Conservation (phyloP, 1,284 basidiomycete genomes). For the Flammula alnicola region DNA sequence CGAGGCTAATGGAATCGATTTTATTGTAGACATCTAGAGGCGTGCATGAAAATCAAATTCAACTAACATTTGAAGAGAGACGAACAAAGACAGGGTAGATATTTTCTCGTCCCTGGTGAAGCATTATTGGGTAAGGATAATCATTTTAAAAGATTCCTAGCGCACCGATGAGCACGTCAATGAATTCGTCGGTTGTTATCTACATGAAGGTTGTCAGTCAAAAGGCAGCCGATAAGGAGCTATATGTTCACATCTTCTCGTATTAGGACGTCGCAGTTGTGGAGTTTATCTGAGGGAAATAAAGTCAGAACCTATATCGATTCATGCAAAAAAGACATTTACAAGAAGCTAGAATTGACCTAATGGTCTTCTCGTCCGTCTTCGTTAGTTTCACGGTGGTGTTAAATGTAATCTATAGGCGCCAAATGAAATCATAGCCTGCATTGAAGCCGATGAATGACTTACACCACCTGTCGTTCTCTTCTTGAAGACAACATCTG, state of each 20-base stretch:
- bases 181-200: constrained; percentile 97
- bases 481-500: constrained; percentile 87
- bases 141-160: constrained; percentile 1
- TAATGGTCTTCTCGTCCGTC: constrained; percentile 94
- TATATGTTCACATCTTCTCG: constrained; percentile 78
- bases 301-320: constrained; percentile 4
- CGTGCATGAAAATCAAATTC: constrained; percentile 7
- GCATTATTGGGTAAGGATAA: neutral
- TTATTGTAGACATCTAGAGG: constrained; percentile 91
- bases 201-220: constrained; percentile 34
- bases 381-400: constrained; percentile 92
- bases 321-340: constrained; percentile 32
- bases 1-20: constrained; percentile 89
- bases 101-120: constrained; percentile 85
- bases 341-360: constrained; percentile 89
- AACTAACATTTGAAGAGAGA: constrained; percentile 11
- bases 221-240: neutral
- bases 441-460: constrained; percentile 19
- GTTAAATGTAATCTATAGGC: constrained; percentile 67
- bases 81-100: constrained; percentile 87
- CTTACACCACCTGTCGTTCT: constrained; percentile 91
- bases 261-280: constrained; percentile 97
- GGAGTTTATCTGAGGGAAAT: constrained; percentile 68
- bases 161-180: constrained; percentile 91
- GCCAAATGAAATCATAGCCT: neutral